Evolutionary conservation across 1,139 yeast species (phyloP).

Genomic region (Geotrichum reessii): DNA sequence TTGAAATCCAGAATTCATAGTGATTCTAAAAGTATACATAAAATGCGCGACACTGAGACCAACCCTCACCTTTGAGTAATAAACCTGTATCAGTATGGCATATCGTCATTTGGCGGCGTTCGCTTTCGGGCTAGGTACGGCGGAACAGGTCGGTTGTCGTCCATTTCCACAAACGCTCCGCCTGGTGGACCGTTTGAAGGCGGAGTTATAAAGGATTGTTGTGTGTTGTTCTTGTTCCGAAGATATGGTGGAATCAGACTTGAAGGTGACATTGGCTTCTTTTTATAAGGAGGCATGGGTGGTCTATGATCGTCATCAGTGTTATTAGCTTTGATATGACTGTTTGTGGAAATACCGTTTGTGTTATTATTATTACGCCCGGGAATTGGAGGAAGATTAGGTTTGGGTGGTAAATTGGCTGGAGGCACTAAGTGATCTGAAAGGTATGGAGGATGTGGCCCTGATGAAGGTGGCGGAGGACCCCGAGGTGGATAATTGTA

Average conservation of each 20-base stretch:
- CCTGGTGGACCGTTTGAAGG: not conserved
- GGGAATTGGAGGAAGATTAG: conserved; percentile 3
- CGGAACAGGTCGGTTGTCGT: not conserved
- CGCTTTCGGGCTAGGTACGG: not conserved
- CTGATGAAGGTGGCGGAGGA: not conserved
- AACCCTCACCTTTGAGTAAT: not conserved
- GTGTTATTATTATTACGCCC: not conserved
- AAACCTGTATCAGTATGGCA: not conserved
- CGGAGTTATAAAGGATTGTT: not conserved
- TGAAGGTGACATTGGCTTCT: not conserved
- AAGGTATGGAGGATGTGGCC: not conserved
- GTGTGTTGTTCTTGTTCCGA: conserved; percentile 1
- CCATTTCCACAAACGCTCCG: conserved; percentile 7
- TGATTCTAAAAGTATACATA: not conserved
- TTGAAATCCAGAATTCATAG: too few relatives aligned
- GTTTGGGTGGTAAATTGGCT: conserved; percentile 3
- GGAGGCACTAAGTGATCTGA: not conserved
- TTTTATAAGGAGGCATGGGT: not conserved
- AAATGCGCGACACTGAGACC: not conserved
- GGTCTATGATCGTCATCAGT: not conserved
- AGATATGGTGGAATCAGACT: conserved; percentile 6
- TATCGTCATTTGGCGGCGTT: not conserved
- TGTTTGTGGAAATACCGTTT: not conserved
- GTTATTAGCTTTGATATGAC: not conserved
- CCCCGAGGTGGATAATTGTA: not conserved